A percentile compares a stretch with the other conserved stretches of the same genome.
Conservation (phyloP, 2,329 filamentous ascomycete species). For the Arthroderma sp. region DNA sequence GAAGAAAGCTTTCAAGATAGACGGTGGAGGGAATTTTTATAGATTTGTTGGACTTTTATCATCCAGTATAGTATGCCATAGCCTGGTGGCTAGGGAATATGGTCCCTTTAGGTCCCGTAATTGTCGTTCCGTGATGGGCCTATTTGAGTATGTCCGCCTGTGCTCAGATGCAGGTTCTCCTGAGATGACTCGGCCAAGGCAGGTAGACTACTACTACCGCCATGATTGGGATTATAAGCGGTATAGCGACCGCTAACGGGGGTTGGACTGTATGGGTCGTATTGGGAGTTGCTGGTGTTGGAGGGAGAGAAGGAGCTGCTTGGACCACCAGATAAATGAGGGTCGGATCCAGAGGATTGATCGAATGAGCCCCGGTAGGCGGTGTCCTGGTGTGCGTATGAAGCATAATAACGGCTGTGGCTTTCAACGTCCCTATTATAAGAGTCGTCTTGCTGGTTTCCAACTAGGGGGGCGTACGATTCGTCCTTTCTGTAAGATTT, state of each 20-base stretch:
- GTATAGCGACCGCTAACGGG: not conserved
- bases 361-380: not conserved
- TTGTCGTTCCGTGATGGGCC: no score
- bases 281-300: not conserved
- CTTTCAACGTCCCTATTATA: not conserved
- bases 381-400: constrained; percentile 1
- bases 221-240: not conserved
- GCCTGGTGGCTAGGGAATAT: no score
- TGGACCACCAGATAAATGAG: not conserved
- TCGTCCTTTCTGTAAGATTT: not conserved
- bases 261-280: not conserved
- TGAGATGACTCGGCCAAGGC: not conserved
- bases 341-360: not conserved
- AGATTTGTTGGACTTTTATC: no score
- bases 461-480: not conserved
- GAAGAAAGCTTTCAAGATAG: no score
- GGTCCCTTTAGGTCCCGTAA: no score
- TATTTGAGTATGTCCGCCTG: no score
- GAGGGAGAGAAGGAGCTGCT: not conserved
- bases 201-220: not conserved
- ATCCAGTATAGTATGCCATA: no score
- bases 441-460: not conserved
- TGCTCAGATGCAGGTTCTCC: not conserved
- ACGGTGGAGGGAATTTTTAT: no score
- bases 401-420: not conserved